Conservation (phyloP, 257 asterid species). For the Penstemon newberryi region DNA sequence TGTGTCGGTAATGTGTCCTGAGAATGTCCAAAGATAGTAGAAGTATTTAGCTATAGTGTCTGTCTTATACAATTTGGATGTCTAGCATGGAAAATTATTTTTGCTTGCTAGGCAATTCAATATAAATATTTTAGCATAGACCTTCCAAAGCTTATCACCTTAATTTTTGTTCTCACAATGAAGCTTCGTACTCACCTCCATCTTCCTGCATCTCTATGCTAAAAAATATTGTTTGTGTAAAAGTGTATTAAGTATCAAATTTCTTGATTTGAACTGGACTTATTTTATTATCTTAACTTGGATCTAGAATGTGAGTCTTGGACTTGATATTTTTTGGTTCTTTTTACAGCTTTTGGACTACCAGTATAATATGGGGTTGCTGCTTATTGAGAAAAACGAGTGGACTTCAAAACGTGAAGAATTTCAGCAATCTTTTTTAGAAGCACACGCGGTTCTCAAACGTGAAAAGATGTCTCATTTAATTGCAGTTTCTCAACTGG, state of each 20-base stretch:
- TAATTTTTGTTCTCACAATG: not conserved
- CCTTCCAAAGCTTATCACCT: too few species aligned
- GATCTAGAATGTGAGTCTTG: not conserved
- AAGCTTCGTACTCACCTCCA: not conserved
- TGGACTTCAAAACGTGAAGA: slow-evolving; percentile 66
- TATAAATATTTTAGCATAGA: too few species aligned
- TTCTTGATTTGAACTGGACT: not conserved
- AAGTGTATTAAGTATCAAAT: not conserved
- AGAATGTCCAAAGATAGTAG: too few species aligned
- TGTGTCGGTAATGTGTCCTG: too few species aligned
- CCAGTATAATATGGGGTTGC: slow-evolving; percentile 85
- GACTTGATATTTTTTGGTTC: not conserved
- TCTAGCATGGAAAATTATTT: too few species aligned
- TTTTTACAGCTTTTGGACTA: slow-evolving; percentile 71
- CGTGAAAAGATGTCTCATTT: slow-evolving; percentile 76
- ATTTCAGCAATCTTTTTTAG: slow-evolving; percentile 59
- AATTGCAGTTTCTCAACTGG: slow-evolving; percentile 68
- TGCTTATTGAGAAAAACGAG: slow-evolving; percentile 85
- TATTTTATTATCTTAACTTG: not conserved
- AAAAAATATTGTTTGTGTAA: not conserved
- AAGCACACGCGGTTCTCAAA: slow-evolving; percentile 65
- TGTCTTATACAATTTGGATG: too few species aligned
- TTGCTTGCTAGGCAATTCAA: too few species aligned
- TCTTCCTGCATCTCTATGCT: not conserved
- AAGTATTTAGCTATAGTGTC: too few species aligned